Base-by-base conservation (phyloP, 768 basidiomycete species). In the Leccinum disarticulatum region DNA sequence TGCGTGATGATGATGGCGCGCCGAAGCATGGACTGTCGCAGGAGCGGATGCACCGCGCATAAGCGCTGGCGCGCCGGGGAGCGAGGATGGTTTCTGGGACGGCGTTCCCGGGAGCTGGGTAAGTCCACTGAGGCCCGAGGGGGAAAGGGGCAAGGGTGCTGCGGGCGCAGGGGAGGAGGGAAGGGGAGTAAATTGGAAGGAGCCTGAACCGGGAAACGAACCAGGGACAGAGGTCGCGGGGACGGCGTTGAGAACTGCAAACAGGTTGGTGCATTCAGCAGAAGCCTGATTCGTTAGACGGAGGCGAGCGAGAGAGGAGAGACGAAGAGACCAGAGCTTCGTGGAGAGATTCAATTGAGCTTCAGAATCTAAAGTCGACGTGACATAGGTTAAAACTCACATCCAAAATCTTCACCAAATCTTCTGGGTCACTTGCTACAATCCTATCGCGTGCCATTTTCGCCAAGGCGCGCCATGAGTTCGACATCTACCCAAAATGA, bases 201-300 rank as follows among this genome's bases (percentile, higher is more conserved):
- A 33, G 43, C 55, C 59, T 17, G 68, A 61, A 11, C 61, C 54
- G 62, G 88, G 85, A 49, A 91, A 77, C 69, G 83, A 85, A 48
- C 74, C 70, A 22, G 84, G 86, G 1, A 83, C 74, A 15, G 83
- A 76, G 0, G 71, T 62, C 1, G 85, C 80, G 57, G 84, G 80
- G 49, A 87, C 80, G 31, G 79, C 77, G 61, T 83, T 81, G 50
- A 93, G 82, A 27, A 87, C 86, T 17, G 82, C 75, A 71, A 90
- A 93, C 25, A 94, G 80, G 73, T 91, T 91, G 10, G 83, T 86
- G 70, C 88, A 88, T 74, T 94, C 91, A 25, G 90, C 89, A 1
- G 89, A 83, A n/a, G 87, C 87, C 70, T 94, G 91, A 70, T 93
- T 93, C 77, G 88, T 92, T 51, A 94, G 82, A 50, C 91, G 86